Evolutionary conservation across 2,329 filamentous ascomycete genomes (phyloP), one percentile per base, ranked within the genome.

Genomic region (Coleophoma cylindrospora): DNA sequence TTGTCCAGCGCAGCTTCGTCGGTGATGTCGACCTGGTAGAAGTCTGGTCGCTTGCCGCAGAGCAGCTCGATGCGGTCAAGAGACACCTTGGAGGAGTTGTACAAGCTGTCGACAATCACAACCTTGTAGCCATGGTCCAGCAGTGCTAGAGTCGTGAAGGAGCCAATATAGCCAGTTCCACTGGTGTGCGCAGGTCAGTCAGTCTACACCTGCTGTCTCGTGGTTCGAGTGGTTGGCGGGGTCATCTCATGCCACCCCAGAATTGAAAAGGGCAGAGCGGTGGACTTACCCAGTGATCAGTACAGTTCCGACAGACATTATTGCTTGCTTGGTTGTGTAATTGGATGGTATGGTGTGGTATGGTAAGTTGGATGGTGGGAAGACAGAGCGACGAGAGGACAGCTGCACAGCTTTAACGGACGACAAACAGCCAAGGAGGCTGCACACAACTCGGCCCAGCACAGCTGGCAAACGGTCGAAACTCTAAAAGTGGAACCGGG

Each of bases 91-190:
- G 89, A 96, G 45, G 94, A 96, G 74, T 99, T 99, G 86, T 95
- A 96, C 59, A 97, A 82, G 73, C 84, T 97, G 76, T 99, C 94
- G 60, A 94, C 85, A 57, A 99, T 90, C 68, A 99, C 87, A 57
- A 99, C 94, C 70, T 97, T 86, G 80, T 97, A 97, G 70, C 85
- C 91, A 66, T 94, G 88, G 67, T 96, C 80, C 60, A 99, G 89
- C 22, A 99, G 88, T 48, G 91, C 86, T 47, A 99, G 84, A 50
- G 89, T 78, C 54, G 94, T 99, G 79, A 97, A 97, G 46, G 92
- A 97, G 69, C 94, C 94, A 72, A 99, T 99, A 79, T 99, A 99
- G 75, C 94, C 94, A 58, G 91, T 96, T 66, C 94, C 94, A 80
- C 94, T 96, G 68, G 53, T 38, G 44, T 58, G 50, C 48, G 52